Evolutionary conservation across 331 rosid genomes (phyloP).

Genomic region (Ulmus americana): DNA sequence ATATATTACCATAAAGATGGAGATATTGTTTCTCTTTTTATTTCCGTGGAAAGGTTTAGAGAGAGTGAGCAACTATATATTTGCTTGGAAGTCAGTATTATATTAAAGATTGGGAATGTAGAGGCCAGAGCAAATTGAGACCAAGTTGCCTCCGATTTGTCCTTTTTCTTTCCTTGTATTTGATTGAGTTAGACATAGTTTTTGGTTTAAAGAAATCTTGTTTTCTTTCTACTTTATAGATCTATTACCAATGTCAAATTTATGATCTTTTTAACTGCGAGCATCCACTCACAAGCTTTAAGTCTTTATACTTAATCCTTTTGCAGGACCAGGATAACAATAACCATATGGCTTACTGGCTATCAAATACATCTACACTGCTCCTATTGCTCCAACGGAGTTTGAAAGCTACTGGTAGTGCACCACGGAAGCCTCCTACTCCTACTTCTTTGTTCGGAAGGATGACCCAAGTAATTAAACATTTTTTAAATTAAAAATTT

Average conservation of each 20-base stretch:
- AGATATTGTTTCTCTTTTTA: background rate
- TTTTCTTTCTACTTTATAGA: background rate
- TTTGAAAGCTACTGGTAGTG: conserved; percentile 41
- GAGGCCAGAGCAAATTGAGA: background rate
- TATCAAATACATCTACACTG: conserved; percentile 74
- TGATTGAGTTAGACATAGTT: background rate
- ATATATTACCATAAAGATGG: background rate
- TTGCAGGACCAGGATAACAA: conserved; percentile 71
- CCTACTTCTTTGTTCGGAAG: conserved; percentile 74
- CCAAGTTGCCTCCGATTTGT: background rate
- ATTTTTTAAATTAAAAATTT: conserved; percentile 10
- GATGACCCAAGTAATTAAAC: conserved; percentile 56
- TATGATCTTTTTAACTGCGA: background rate
- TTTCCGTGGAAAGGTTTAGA: background rate
- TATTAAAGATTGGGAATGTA: background rate
- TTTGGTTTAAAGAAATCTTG: background rate
- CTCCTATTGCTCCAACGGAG: conserved; percentile 72
- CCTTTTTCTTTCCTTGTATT: background rate
- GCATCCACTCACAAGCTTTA: background rate
- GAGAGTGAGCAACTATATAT: background rate
- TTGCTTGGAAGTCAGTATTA: background rate
- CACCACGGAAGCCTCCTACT: conserved; percentile 75
- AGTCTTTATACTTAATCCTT: conserved; percentile 1
- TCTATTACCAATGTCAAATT: background rate
- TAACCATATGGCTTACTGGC: conserved; percentile 79